Evolutionary conservation across 306 rosid genomes (phyloP).

Genomic region (Gynostemma pentaphyllum): DNA sequence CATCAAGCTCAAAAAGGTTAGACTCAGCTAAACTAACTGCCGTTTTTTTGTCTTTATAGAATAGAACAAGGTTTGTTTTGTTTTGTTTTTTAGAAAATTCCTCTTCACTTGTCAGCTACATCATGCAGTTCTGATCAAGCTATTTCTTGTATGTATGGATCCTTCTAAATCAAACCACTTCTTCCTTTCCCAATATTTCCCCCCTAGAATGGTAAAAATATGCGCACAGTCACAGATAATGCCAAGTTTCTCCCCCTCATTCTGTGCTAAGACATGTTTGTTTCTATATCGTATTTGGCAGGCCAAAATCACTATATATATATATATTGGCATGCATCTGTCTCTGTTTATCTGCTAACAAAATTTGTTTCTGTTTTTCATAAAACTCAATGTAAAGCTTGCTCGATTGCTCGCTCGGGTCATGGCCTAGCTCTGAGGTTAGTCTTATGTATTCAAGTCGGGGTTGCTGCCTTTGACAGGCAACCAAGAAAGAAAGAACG

Average conservation of each 20-base stretch:
- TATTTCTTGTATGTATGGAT: constrained; percentile 3
- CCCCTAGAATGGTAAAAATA: too few relatives aligned
- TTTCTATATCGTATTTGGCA: neutral
- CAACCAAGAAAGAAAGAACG: too few relatives aligned
- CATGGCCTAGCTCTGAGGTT: neutral
- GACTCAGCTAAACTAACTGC: neutral
- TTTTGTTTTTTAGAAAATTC: neutral
- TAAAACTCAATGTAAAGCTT: neutral
- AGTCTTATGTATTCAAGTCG: neutral
- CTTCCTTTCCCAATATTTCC: too few relatives aligned
- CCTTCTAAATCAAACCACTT: too few relatives aligned
- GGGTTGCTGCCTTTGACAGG: neutral
- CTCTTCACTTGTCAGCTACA: neutral
- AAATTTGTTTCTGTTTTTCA: neutral
- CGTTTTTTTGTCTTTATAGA: neutral
- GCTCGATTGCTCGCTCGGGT: too few relatives aligned
- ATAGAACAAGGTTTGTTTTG: neutral
- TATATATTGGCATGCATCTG: neutral
- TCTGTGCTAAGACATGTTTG: neutral
- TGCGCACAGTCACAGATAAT: neutral
- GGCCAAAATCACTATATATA: neutral
- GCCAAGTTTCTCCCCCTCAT: neutral
- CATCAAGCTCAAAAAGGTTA: neutral
- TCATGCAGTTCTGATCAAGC: neutral
- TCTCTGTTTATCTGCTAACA: neutral